phyloP scores from a whole-genome alignment of 352 stramenopile genomes.

The Phytophthora rubi region DNA sequence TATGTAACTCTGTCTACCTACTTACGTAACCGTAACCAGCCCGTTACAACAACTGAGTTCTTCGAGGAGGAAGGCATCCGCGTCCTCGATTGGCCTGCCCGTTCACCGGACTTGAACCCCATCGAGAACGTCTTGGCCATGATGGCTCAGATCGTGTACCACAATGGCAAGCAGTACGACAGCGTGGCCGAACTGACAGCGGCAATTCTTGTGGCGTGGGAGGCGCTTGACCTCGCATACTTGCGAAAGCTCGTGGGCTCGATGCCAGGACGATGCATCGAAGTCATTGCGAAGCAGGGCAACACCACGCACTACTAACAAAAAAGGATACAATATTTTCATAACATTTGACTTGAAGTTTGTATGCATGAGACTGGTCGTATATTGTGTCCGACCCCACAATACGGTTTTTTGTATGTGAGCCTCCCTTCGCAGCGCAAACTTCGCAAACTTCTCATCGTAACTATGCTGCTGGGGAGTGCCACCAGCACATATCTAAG shows the following conservation, averaged over 20 bases:
- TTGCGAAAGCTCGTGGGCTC: conserved; percentile 1
- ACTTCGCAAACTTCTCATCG: no score
- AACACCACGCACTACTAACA: background rate
- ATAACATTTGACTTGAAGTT: no score
- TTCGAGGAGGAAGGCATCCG: conserved; percentile 10
- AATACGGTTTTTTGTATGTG: background rate
- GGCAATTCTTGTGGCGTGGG: background rate
- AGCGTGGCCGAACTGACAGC: background rate
- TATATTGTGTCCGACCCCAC: no score
- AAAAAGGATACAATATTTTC: no score
- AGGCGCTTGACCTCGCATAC: background rate
- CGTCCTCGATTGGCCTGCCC: conserved; percentile 2
- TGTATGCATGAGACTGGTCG: no score
- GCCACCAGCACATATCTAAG: no score
- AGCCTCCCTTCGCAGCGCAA: no score
- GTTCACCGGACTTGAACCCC: conserved; percentile 17
- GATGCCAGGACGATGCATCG: conserved; percentile 10
- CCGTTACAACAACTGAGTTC: conserved; percentile 2
- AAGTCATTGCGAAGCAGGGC: background rate
- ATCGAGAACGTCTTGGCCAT: background rate
- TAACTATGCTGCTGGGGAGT: no score
- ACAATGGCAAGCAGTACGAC: conserved; percentile 21
- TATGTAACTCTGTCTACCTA: no score
- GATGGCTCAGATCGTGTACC: conserved; percentile 28
- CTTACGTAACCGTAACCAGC: no score